Base-by-base conservation (phyloP, 192 early-diverging fungal species). In the Coemansia sp. region DNA sequence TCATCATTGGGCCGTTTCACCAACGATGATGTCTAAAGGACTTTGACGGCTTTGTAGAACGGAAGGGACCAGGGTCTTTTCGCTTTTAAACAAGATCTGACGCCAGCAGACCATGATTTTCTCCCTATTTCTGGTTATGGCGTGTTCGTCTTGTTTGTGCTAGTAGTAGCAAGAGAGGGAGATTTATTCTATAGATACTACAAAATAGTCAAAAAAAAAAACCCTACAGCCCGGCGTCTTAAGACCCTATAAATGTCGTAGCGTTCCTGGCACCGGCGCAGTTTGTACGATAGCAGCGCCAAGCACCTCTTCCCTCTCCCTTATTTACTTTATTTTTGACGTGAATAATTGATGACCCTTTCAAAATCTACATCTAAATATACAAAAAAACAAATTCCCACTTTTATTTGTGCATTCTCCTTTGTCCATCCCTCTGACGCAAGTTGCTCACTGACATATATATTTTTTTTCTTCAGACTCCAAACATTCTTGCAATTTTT, bases 401-500 rank as follows among this genome's bases (percentile, higher is more conserved):
- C 42, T 42, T 55, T 24, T 54, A 22, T 56, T 39, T 19, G 8
- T 57, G 14, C 36, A 31, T 54, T 32, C 46, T n/a, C 33, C 11
- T 39, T 20, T 61, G 33, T 51, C 6, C 46, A 27, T 24, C 39
- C 11, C 6, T 30, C 55, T 57, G 55, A n/a, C 29, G 29, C 29
- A 30, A 20, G 39, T 23, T 61, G 50, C 20, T 21, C 23, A 51
- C 50, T 29, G 29, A 19, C 51, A 30, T 21, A 17, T 23, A 33
- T 64, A 11, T 56, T 23, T 54, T 17, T 42, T 56, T 57, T 36
- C 22, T 14, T 17, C 39, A 46, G 25, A 10, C 29, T 19, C n/a
- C 22, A 46, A 29, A 21, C 60, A 61, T 61, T 51, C 30, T 61
- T 55, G 8, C 56, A 58, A 27, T 32, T 5, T 27, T 57, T 46